Conservation (phyloP, 2,329 filamentous ascomycete species). For the Epichloe uncinata region DNA sequence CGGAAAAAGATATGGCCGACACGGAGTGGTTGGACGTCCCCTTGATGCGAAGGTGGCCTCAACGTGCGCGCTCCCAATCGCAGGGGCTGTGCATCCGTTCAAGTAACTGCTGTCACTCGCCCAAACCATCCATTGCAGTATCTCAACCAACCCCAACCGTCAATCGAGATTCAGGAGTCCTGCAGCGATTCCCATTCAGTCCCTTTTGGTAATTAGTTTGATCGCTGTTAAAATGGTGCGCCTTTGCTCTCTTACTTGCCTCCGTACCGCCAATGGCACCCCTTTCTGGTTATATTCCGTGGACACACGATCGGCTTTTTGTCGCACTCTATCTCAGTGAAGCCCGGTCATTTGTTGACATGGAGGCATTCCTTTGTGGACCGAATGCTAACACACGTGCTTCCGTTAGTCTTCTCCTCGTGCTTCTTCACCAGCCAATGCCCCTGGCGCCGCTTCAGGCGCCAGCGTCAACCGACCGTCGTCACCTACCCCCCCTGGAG, state of each 20-base stretch:
- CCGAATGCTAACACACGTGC: background rate
- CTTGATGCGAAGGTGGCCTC: conserved; percentile 32
- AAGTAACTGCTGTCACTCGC: conserved; percentile 10
- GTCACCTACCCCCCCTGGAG: conserved; percentile 83
- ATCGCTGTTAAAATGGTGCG: conserved; percentile 20
- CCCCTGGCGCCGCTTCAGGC: conserved; percentile 48
- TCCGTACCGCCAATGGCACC: background rate
- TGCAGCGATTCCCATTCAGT: conserved; percentile 21
- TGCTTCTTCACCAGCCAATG: conserved; percentile 44
- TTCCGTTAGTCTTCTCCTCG: conserved; percentile 41
- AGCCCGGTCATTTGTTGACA: background rate
- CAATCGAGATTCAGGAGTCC: conserved; percentile 16
- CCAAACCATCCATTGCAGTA: conserved; percentile 7
- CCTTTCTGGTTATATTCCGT: background rate
- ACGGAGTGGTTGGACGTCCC: conserved; percentile 5
- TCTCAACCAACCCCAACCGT: conserved; percentile 6
- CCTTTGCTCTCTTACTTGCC: background rate
- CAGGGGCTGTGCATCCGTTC: conserved; percentile 13
- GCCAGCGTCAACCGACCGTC: conserved; percentile 62
- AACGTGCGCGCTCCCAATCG: conserved; percentile 15
- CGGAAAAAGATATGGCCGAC: conserved; percentile 23
- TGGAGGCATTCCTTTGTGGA: too few relatives aligned
- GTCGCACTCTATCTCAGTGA: background rate
- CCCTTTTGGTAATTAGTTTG: conserved; percentile 8
- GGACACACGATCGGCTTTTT: background rate